Evolutionary conservation across 176 grass and related monocot species (phyloP).

Genomic region (Oryza glaberrima): DNA sequence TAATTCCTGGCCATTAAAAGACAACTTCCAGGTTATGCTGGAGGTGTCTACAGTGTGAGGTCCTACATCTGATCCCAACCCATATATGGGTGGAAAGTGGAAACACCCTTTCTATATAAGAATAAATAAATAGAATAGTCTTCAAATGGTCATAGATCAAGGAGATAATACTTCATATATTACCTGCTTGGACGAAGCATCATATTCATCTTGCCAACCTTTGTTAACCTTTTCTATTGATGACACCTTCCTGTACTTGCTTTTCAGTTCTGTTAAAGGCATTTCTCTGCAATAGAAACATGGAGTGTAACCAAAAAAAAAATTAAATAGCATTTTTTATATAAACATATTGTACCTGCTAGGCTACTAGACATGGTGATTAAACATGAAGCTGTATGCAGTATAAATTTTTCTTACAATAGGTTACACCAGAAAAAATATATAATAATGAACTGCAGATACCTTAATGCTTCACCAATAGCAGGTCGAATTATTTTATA

Average conservation of each 20-base stretch:
- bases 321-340: background rate
- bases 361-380: constrained; percentile 27
- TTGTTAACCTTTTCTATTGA: constrained; percentile 80
- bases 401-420: constrained; percentile 9
- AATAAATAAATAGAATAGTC: background rate
- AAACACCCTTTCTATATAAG: background rate
- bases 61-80: constrained; percentile 7
- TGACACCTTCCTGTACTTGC: constrained; percentile 92
- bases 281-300: constrained; percentile 81
- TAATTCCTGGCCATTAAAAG: background rate
- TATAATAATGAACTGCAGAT: constrained; percentile 39
- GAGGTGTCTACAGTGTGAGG: background rate
- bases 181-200: constrained; percentile 93
- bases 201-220: constrained; percentile 90
- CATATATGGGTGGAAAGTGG: background rate
- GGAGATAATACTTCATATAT: background rate
- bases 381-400: constrained; percentile 39
- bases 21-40: background rate
- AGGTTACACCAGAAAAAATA: constrained; percentile 8
- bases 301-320: constrained; percentile 1
- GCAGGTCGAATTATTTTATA: constrained; percentile 89
- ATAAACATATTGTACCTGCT: constrained; percentile 28
- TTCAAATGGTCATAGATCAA: constrained; percentile 5
- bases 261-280: constrained; percentile 73
- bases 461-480: constrained; percentile 91